Base-by-base conservation (phyloP, 495 filamentous ascomycete species). In the Hypomontagnella submonticulosa region DNA sequence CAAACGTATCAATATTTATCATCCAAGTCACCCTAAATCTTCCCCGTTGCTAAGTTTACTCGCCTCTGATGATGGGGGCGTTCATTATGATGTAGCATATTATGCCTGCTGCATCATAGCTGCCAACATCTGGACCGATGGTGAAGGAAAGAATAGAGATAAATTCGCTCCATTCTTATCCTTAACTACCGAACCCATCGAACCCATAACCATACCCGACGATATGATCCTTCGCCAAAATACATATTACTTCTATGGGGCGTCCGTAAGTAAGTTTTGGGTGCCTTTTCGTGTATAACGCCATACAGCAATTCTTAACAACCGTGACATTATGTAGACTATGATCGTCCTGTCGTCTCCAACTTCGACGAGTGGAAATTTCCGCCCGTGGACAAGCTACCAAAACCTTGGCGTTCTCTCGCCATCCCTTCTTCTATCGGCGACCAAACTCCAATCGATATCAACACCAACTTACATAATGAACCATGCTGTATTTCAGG, bases 21-120 rank as follows among this genome's bases (percentile, higher is more conserved):
- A 46, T 12, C 42, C 42, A 46, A 23, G 42, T 23, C 20, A 46
- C 12, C 13, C 42, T 4, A 5, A 16, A 5, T 6, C 4, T 23
- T 7, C 11, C 4, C 42, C 13, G 4, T 8, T 46, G 42, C 16
- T 46, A 46, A 46, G 13, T 5, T 13, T 46, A 3, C 13, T 19
- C 13, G 42, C 42, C 3, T 19, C 42, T 7, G 42, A 46, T 16
- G 18, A 46, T 18, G 42, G 42, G 7, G 18, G 18, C 6, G 4
- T 46, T 19, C 5, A 46, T 16, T 46, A 46, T 46, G 12, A 4
- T 7, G 18, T 46, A 4, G 42, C 42, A 18, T 46, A 46, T 20
- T 46, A 46, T 23, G 42, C 42, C 18, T 18, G 15, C 5, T 46
- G 42, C 13, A 20, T 46, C 42, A 16, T 46, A 18, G 42, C 42